phyloP scores from a whole-genome alignment of 768 basidiomycete genomes.

The Termitomyces eurrhizus region DNA sequence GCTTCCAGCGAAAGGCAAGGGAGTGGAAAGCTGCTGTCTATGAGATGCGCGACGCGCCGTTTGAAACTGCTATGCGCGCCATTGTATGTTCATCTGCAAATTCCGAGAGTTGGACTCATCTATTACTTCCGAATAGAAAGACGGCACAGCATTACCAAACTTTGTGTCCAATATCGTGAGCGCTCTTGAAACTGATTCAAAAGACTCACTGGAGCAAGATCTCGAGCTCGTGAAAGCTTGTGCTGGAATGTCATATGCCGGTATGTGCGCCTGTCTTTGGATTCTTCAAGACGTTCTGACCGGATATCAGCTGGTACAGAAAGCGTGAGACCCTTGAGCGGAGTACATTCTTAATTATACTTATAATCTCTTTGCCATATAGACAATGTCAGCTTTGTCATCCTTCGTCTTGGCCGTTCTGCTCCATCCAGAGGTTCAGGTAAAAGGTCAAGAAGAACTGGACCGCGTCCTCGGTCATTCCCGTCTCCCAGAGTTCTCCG shows the following conservation, averaged over 20 bases:
- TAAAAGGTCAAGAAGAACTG: conserved; percentile 28
- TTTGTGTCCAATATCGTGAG: conserved; percentile 30
- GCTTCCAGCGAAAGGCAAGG: conserved; percentile 47
- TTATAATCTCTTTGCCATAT: not conserved
- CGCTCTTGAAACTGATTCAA: conserved; percentile 20
- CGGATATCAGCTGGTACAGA: conserved; percentile 34
- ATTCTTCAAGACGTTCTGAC: not conserved
- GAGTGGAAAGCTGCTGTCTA: conserved; percentile 44
- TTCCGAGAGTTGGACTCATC: not conserved
- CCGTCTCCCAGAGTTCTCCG: conserved; percentile 26
- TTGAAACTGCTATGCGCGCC: conserved; percentile 30
- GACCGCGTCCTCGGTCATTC: conserved; percentile 26
- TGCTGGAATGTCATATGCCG: conserved; percentile 36
- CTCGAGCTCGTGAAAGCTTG: conserved; percentile 30
- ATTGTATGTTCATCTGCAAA: conserved; percentile 27
- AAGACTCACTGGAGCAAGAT: conserved; percentile 16
- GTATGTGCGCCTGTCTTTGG: conserved; percentile 15
- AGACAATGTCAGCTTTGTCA: conserved; percentile 31
- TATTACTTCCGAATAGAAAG: conserved; percentile 18
- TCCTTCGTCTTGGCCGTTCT: conserved; percentile 33
- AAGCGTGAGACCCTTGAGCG: conserved; percentile 27
- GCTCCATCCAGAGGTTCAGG: conserved; percentile 30
- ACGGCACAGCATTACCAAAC: conserved; percentile 28
- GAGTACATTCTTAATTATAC: not conserved
- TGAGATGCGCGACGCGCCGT: conserved; percentile 46